These are phyloP conservation scores for Pugionium cornutum DNA, from an alignment of 345 rosid genomes.

Conservation along the genomic window DNA sequence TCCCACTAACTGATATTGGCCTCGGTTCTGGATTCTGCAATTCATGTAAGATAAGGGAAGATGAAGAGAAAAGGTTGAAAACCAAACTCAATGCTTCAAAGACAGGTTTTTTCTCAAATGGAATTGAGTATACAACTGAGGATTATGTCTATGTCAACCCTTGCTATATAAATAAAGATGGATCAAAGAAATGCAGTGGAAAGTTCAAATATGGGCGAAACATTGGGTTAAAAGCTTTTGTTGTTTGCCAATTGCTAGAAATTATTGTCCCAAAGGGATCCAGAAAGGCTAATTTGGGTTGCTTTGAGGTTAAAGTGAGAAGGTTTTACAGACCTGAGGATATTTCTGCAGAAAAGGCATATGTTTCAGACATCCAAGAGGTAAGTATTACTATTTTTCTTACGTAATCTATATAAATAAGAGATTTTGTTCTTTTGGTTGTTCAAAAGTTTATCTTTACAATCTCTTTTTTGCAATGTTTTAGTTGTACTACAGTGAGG, in stretches of 20 bases:
- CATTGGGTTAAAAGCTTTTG: slow-evolving; percentile 61
- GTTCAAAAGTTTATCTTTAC: slow-evolving; percentile 7
- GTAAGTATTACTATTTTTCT: slow-evolving; percentile 40
- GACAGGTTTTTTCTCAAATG: too few relatives aligned
- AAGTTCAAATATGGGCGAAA: slow-evolving; percentile 61
- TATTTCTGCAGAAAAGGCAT: slow-evolving; percentile 61
- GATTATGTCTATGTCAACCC: slow-evolving; percentile 64
- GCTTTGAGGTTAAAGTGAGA: slow-evolving; percentile 48
- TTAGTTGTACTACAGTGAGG: slow-evolving; percentile 80
- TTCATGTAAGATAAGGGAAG: too few relatives aligned
- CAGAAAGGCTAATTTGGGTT: slow-evolving; percentile 31
- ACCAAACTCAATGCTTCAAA: too few relatives aligned
- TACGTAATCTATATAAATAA: slow-evolving; percentile 6
- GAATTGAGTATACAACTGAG: too few relatives aligned
- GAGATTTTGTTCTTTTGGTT: slow-evolving; percentile 17
- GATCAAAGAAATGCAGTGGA: too few relatives aligned
- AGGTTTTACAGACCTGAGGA: slow-evolving; percentile 73
- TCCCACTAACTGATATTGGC: too few relatives aligned
- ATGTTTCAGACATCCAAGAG: slow-evolving; percentile 62
- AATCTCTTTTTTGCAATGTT: slow-evolving; percentile 12
- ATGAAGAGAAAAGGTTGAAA: too few relatives aligned
- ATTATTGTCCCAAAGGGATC: slow-evolving; percentile 41
- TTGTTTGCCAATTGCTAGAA: slow-evolving; percentile 64
- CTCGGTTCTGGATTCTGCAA: too few relatives aligned
- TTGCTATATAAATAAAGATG: slow-evolving; percentile 42